Evolutionary conservation across 495 filamentous ascomycete genomes (phyloP), one percentile per base, ranked within the genome.

Genomic region (Penicillium flavigenum): DNA sequence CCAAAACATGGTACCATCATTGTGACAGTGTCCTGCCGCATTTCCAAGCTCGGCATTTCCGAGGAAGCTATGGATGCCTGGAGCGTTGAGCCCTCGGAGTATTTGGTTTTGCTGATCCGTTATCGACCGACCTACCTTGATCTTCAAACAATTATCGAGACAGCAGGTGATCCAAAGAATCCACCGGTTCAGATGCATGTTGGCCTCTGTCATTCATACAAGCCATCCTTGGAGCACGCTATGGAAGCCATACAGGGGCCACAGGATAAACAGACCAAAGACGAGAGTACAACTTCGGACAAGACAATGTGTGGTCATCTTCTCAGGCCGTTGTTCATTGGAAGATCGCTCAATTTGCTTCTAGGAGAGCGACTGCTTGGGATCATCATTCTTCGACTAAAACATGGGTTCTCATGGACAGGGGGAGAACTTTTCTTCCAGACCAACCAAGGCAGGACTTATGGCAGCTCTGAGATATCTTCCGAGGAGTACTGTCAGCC

Each of bases 21-120:
- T 32, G 57, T 96, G 7, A 87, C 87, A 0, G 80, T 88, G 10
- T 77, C 79, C 24, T 74, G 71, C 45, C 85, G 85, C 1, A 80
- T 91, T 47, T 72, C 75, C 0, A 88, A 88, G 58, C 79, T 96
- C 2, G 86, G 81, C 2, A 82, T 98, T 27, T 91, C 91, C 3
- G 79, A 88, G 27, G 89, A 92, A 58, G 88, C 83, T 1, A 79
- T 88, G 71, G 79, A 84, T 60, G 88, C 90, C 14, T 98, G 93
- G 93, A 77, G 86, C 50, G 68, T 98, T 17, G 64, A 81, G 14
- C 67, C 74, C 0, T 68, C 73, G 0, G 85, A 95, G 26, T 94
- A 94, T 63, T 67, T 96, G 42, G 82, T 95, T 6, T 76, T 96
- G 6, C 77, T 96, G 14, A 79, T 96, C n/a, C 80, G 82, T 47